Base-by-base conservation (phyloP, 139 green algal species). In the Auxenochlorella pyrenoidosa region DNA sequence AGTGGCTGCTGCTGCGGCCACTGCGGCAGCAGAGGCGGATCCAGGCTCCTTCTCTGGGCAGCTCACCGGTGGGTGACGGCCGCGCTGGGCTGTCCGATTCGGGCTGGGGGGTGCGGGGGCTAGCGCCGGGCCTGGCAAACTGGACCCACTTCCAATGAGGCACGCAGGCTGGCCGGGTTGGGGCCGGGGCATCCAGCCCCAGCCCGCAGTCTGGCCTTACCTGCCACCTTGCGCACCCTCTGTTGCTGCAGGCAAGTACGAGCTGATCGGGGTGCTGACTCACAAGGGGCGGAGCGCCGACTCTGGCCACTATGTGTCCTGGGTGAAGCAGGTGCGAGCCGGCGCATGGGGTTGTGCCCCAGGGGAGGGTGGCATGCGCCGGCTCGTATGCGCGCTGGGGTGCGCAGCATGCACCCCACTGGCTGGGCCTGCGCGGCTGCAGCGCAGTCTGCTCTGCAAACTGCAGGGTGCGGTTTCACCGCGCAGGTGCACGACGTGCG, bases 201-300 rank as follows among this genome's bases (percentile, higher is more conserved):
- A n/a, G 30, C 71, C 71, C 21, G 0, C 73, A 10, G 10, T 26
- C 30, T 63, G 5, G 4, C 44, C 75, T 19, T 6, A 43, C 44
- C 75, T 43, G 30, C 30, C 72, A 36, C 38, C 44, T 12, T 59
- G 5, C 59, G 10, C 26, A 40, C 65, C 22, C 36, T 38, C 38
- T 84, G 41, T 18, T n/a, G 54, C 76, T 38, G 94, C 97, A 93
- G 97, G 97, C 38, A 90, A 93, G 68, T 99, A 99, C 91, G 95
- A 99, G 78, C 91, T 99, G 54, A 81, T 92, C 21, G 96, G 93
- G 1, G 94, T 99, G 75, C 92, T 99, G 32, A 99, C 98, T 22
- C 98, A 99, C 95, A 99, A 99, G 93, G 98, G 98, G 6, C 94
- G 98, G 82, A 97, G 89, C 70, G 97, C 97, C 1, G 98, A 99